Evolutionary conservation across 2,329 filamentous ascomycete genomes (phyloP).

Genomic region (Lasiodiplodia citricola): DNA sequence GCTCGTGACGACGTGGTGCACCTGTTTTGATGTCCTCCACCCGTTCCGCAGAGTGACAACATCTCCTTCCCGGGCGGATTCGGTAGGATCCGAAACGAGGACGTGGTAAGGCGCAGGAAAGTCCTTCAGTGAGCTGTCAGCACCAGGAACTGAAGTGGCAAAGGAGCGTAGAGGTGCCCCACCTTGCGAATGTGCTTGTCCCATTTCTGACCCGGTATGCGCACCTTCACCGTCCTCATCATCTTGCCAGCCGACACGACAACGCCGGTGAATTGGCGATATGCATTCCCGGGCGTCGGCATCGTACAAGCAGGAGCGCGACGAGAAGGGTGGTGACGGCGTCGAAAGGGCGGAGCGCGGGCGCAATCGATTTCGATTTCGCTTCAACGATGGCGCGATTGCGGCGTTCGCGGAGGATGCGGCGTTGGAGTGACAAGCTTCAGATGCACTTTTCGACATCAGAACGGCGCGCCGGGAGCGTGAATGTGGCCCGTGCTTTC

Average conservation of each 20-base stretch:
- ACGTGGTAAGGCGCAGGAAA: conserved; percentile 69
- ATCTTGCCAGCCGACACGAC: conserved; percentile 80
- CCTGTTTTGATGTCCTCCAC: conserved; percentile 68
- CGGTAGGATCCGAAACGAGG: conserved; percentile 79
- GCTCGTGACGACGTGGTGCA: conserved; percentile 74
- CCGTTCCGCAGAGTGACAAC: conserved; percentile 73
- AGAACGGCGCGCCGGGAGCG: background rate
- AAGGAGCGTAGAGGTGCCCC: conserved; percentile 29
- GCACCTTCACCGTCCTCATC: conserved; percentile 79
- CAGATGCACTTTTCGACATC: conserved; percentile 18
- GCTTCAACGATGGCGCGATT: background rate
- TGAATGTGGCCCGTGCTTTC: conserved; percentile 2
- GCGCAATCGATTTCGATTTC: background rate
- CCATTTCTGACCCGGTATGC: conserved; percentile 73
- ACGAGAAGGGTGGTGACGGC: background rate
- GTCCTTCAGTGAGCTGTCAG: conserved; percentile 51
- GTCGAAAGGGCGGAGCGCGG: background rate
- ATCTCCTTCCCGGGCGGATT: conserved; percentile 75
- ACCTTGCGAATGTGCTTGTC: conserved; percentile 77
- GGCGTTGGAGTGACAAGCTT: background rate
- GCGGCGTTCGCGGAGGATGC: background rate
- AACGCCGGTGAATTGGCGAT: conserved; percentile 58
- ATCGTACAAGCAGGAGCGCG: background rate
- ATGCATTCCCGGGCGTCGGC: conserved; percentile 23
- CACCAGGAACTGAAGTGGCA: background rate